Evolutionary conservation across 2,329 filamentous ascomycete genomes (phyloP).

Genomic region (Neoascochyta sp.): DNA sequence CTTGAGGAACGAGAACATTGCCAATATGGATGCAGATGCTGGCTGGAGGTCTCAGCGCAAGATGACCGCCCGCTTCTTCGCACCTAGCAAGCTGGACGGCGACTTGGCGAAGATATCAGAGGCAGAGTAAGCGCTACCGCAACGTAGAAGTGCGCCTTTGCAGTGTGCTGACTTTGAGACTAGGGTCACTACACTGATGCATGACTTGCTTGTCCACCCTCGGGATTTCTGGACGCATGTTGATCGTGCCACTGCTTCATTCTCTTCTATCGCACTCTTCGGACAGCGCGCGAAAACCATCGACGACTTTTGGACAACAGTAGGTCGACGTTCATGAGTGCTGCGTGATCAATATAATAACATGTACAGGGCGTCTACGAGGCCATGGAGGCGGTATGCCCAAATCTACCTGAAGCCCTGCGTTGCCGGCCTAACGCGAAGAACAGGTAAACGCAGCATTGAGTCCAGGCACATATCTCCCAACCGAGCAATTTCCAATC

Average conservation of each 20-base stretch:
- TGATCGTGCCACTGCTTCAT: slow-evolving; percentile 17
- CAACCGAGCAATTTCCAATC: slow-evolving; percentile 23
- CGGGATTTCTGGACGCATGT: slow-evolving; percentile 39
- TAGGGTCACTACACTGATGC: slow-evolving; percentile 34
- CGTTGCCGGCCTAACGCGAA: slow-evolving; percentile 4
- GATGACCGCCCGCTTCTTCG: slow-evolving; percentile 15
- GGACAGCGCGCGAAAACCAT: slow-evolving; percentile 17
- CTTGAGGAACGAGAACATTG: slow-evolving; percentile 17
- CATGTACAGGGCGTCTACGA: slow-evolving; percentile 12
- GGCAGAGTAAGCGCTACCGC: slow-evolving; percentile 17
- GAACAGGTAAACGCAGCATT: slow-evolving; percentile 7
- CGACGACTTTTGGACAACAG: slow-evolving; percentile 23
- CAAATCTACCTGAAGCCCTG: slow-evolving; percentile 1
- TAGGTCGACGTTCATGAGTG: slow-evolving; percentile 7
- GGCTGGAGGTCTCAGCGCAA: slow-evolving; percentile 22
- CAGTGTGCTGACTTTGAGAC: slow-evolving; percentile 5
- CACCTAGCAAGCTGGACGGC: slow-evolving; percentile 18
- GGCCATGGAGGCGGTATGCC: slow-evolving; percentile 18
- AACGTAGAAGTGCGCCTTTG: slow-evolving; percentile 1
- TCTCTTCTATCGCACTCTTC: slow-evolving; percentile 16
- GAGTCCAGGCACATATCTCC: slow-evolving; percentile 20
- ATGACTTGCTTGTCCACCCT: slow-evolving; percentile 45
- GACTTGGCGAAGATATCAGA: slow-evolving; percentile 17
- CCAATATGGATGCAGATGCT: slow-evolving; percentile 13
- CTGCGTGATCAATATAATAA: slow-evolving; percentile 2